Percentiles rank a stretch among this genome's conserved stretches.
Evolutionary conservation across 2,329 filamentous ascomycete genomes (phyloP).

Genomic region (Trichocomaceae sp.): DNA sequence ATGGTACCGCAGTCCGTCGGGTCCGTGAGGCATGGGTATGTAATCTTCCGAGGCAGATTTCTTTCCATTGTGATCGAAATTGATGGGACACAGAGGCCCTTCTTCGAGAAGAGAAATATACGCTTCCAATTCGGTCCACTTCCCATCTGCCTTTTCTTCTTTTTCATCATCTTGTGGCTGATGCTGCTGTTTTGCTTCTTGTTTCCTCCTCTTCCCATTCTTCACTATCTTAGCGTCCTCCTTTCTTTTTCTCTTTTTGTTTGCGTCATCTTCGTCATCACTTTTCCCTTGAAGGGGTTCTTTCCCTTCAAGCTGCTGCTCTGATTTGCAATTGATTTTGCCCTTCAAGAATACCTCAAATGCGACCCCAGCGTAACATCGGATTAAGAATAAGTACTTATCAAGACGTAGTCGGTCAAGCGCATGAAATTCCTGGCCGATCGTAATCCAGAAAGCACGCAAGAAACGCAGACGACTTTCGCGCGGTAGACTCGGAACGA

Average conservation of each 20-base stretch:
- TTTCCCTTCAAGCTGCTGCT: slow-evolving; percentile 2
- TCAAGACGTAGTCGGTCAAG: slow-evolving; percentile 76
- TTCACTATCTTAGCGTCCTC: slow-evolving; percentile 18
- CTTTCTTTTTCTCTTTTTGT: slow-evolving; percentile 26
- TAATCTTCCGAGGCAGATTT: slow-evolving; percentile 21
- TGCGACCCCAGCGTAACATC: slow-evolving; percentile 68
- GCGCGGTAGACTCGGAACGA: slow-evolving; percentile 56
- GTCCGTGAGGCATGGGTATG: slow-evolving; percentile 50
- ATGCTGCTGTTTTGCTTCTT: slow-evolving; percentile 1
- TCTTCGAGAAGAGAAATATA: slow-evolving; percentile 37
- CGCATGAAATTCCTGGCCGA: slow-evolving; percentile 61
- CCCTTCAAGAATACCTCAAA: slow-evolving; percentile 44
- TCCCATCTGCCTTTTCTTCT: slow-evolving; percentile 11
- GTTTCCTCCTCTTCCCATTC: slow-evolving; percentile 18
- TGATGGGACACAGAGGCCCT: slow-evolving; percentile 34
- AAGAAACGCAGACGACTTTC: slow-evolving; percentile 44
- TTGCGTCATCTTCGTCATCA: slow-evolving; percentile 18
- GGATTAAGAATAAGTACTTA: slow-evolving; percentile 82
- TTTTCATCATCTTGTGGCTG: neutral
- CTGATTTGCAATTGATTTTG: slow-evolving; percentile 12
- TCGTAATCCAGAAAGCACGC: slow-evolving; percentile 63
- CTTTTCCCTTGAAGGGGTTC: neutral
- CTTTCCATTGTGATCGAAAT: slow-evolving; percentile 28
- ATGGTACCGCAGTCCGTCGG: slow-evolving; percentile 80
- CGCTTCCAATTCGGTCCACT: slow-evolving; percentile 30